Evolutionary conservation across 176 grass and related monocot species (phyloP).

Genomic region (Poa pratensis): DNA sequence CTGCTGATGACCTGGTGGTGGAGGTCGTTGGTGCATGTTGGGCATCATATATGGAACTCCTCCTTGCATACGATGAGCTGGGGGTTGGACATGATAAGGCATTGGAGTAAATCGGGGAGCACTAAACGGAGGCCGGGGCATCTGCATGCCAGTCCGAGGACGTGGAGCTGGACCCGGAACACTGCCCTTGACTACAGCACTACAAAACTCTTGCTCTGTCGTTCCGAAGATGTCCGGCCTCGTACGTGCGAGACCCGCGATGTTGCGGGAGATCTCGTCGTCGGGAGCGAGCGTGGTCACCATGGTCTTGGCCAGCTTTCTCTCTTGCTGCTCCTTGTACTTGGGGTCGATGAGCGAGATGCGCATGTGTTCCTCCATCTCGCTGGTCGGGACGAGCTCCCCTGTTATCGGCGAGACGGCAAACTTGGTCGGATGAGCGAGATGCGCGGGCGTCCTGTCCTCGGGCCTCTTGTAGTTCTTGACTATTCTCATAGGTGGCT

Average conservation of each 20-base stretch:
- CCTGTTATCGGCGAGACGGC: constrained; percentile 92
- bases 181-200: constrained; percentile 73
- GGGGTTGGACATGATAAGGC: constrained; percentile 46
- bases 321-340: constrained; percentile 97
- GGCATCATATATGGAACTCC: constrained; percentile 53
- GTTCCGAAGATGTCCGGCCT: constrained; percentile 98
- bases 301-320: constrained; percentile 93
- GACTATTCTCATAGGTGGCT: constrained; percentile 87
- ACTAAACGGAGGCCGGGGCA: constrained; percentile 73
- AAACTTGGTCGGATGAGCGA: constrained; percentile 66
- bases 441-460: constrained; percentile 54
- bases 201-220: constrained; percentile 90
- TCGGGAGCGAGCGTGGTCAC: constrained; percentile 86
- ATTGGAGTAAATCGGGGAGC: constrained; percentile 64
- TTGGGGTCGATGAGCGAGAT: constrained; percentile 97
- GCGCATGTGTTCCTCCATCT: constrained; percentile 99
- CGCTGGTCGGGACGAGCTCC: constrained; percentile 85
- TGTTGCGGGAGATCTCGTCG: constrained; percentile 94
- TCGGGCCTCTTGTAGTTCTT: constrained; percentile 97
- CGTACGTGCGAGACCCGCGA: constrained; percentile 89
- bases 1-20: constrained; percentile 61
- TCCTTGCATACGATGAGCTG: constrained; percentile 50
- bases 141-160: constrained; percentile 58
- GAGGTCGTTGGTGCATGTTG: constrained; percentile 57
- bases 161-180: constrained; percentile 69